phyloP scores from a whole-genome alignment of 805 yeast genomes.

The Wickerhamiella allomyrinae region DNA sequence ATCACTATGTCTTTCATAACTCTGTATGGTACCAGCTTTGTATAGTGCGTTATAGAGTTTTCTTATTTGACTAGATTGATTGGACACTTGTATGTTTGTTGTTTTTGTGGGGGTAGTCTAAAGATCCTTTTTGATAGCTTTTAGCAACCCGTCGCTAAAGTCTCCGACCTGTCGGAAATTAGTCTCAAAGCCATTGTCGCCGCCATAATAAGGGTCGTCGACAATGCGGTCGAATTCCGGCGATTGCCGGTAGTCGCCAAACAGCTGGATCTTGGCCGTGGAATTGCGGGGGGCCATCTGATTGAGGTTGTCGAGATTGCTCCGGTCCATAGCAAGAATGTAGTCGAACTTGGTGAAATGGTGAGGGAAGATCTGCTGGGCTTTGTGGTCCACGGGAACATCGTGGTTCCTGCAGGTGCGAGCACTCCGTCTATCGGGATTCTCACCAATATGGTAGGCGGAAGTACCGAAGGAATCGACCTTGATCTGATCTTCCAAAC shows the following conservation, averaged over 20 bases:
- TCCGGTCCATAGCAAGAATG: conserved; percentile 42
- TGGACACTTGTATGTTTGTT: too few species aligned
- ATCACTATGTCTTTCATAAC: too few species aligned
- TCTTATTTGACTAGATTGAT: too few species aligned
- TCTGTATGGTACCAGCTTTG: too few species aligned
- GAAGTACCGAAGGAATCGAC: conserved; percentile 81
- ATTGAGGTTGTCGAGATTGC: conserved; percentile 25
- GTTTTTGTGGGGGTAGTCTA: too few species aligned
- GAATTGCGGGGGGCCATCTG: conserved; percentile 36
- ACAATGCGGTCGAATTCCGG: conserved; percentile 40
- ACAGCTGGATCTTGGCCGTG: conserved; percentile 40
- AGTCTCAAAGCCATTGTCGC: conserved; percentile 62
- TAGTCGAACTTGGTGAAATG: conserved; percentile 41
- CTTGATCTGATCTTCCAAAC: conserved; percentile 31
- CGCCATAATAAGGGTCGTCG: conserved; percentile 91
- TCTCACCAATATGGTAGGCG: conserved; percentile 69
- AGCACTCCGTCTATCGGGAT: conserved; percentile 64
- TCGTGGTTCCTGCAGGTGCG: conserved; percentile 54
- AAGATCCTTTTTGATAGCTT: conserved; percentile 14
- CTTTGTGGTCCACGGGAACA: conserved; percentile 59
- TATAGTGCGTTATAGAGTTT: too few species aligned
- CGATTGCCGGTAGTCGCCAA: conserved; percentile 70
- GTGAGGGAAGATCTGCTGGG: conserved; percentile 70
- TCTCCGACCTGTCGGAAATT: conserved; percentile 63
- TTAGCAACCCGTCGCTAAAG: conserved; percentile 58